Percentiles rank a stretch among this genome's conserved stretches.
Evolutionary conservation across 75 land plant species (phyloP).

Genomic region (Cunninghamia lanceolata): DNA sequence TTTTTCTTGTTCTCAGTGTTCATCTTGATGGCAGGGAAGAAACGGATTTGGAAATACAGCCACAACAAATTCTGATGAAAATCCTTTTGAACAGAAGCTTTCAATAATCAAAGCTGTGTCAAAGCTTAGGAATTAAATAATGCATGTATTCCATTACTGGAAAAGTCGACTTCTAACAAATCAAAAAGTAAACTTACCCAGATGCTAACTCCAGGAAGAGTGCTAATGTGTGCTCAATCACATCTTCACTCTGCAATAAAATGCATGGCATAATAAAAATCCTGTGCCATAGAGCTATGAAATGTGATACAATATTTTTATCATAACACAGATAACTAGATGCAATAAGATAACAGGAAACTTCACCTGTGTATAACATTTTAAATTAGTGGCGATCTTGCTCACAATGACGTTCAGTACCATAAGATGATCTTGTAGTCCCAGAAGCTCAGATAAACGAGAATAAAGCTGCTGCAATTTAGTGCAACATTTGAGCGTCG

Average conservation of each 20-base stretch:
- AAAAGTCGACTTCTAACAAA: neutral
- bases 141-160: neutral
- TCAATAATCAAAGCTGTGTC: neutral
- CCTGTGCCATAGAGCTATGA: neutral
- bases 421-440: constrained; percentile 81
- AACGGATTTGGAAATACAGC: neutral
- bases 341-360: neutral
- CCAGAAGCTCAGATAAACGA: constrained; percentile 85
- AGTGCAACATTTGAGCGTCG: neutral
- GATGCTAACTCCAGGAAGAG: constrained; percentile 90
- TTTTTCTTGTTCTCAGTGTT: neutral
- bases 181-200: constrained; percentile 39
- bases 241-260: constrained; percentile 69
- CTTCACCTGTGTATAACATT: constrained; percentile 80
- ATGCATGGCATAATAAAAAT: neutral
- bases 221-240: constrained; percentile 87
- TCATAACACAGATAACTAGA: neutral
- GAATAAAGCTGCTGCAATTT: constrained; percentile 85
- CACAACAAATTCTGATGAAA: neutral
- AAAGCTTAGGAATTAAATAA: neutral
- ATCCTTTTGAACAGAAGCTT: neutral
- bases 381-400: constrained; percentile 88
- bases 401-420: constrained; percentile 80
- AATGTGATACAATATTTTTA: no score
- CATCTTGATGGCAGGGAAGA: neutral